Percentiles rank a stretch among this genome's conserved stretches.
Conservation (phyloP, 345 rosid genomes). For the Eucalyptus brandiana region DNA sequence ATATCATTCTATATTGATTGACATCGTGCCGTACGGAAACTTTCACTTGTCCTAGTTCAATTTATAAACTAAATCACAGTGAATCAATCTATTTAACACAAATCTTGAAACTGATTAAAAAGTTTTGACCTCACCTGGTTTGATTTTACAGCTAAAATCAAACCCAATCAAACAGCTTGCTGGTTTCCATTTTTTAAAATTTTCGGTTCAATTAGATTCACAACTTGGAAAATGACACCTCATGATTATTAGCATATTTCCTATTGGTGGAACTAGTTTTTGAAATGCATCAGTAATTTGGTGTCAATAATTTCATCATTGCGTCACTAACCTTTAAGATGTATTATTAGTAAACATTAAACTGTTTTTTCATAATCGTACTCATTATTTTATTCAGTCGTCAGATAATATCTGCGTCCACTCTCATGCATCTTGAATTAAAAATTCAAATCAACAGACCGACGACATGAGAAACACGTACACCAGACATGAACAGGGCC, state of each 20-base stretch:
- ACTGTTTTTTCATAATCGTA: background rate
- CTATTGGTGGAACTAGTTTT: background rate
- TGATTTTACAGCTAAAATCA: accelerated
- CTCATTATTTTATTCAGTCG: background rate
- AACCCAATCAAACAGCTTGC: background rate
- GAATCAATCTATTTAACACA: background rate
- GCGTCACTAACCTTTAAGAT: background rate
- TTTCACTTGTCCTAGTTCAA: background rate
- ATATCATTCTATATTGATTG: accelerated
- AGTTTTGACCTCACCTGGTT: background rate
- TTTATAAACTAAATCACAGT: background rate
- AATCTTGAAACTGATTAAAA: background rate
- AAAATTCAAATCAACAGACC: background rate
- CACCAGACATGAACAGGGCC: background rate
- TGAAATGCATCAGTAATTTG: background rate
- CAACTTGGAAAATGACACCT: background rate
- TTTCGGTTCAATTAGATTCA: background rate
- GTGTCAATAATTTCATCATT: background rate
- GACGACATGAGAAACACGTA: background rate
- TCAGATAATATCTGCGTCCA: accelerated
- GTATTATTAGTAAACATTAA: background rate
- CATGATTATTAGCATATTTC: background rate
- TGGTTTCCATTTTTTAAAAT: accelerated
- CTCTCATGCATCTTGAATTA: accelerated
- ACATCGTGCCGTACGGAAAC: accelerated